Conservation (phyloP, 441 rosid species). For the Flueggea neowawraea region DNA sequence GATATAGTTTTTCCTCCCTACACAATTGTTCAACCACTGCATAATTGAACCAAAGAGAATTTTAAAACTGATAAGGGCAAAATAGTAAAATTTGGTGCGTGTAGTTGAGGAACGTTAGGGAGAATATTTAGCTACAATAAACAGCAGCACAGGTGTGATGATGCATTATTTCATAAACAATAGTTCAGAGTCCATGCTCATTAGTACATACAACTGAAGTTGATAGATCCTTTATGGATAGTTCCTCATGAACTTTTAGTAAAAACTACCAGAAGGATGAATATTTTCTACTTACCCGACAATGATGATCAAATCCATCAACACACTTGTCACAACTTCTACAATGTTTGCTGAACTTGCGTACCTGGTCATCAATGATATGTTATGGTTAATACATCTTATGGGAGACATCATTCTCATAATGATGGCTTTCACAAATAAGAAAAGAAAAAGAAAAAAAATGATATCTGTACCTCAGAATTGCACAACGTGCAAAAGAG, state of each 20-base stretch:
- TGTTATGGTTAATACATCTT: neutral
- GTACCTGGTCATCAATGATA: constrained; percentile 44
- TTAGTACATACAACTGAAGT: neutral
- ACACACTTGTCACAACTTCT: constrained; percentile 95
- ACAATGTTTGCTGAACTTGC: constrained; percentile 96
- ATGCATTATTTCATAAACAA: neutral
- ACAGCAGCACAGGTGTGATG: too few species aligned
- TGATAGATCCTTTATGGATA: neutral
- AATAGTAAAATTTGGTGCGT: neutral
- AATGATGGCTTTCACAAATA: neutral
- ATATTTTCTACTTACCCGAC: constrained; percentile 56
- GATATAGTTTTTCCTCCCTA: constrained; percentile 85
- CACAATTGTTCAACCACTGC: constrained; percentile 98
- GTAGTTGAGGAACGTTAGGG: neutral
- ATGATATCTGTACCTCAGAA: constrained; percentile 57
- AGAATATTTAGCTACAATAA: neutral
- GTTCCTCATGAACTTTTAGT: neutral
- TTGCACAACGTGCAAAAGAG: constrained; percentile 91
- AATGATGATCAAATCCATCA: constrained; percentile 98
- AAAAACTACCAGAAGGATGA: neutral
- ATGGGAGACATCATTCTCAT: neutral
- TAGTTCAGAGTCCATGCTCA: neutral
- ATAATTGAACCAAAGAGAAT: constrained; percentile 24
- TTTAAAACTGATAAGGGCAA: neutral
- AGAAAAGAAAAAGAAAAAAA: neutral